Conservation (phyloP, 106 monocot genomes). For the Acanthochlamys bracteata region DNA sequence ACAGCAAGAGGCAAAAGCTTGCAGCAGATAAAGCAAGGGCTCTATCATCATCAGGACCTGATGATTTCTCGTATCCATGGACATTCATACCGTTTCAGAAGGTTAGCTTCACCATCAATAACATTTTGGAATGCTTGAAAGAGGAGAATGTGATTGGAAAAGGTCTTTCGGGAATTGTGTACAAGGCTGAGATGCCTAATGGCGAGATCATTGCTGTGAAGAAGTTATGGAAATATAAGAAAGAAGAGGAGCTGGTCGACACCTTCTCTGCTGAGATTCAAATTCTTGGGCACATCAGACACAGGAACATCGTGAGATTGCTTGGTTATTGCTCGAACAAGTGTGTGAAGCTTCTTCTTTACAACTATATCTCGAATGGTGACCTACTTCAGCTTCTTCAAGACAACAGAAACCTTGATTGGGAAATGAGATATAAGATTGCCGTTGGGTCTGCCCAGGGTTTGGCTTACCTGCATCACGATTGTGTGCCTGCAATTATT, state of each 20-base stretch:
- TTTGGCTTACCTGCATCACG: conserved; percentile 87
- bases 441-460: conserved; percentile 84
- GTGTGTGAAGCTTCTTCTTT: conserved; percentile 45
- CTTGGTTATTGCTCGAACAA: conserved; percentile 63
- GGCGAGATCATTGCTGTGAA: conserved; percentile 67
- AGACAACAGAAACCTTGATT: conserved; percentile 67
- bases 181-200: conserved; percentile 67
- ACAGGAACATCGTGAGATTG: conserved; percentile 66
- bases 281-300: conserved; percentile 59
- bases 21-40: conserved; percentile 23
- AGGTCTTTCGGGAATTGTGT: conserved; percentile 64
- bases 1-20: conserved; percentile 28
- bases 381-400: conserved; percentile 58
- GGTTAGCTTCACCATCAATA: conserved; percentile 45
- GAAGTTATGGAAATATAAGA: conserved; percentile 49
- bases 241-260: conserved; percentile 38
- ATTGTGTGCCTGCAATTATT: conserved; percentile 76
- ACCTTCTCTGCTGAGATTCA: conserved; percentile 56
- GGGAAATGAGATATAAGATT: conserved; percentile 90
- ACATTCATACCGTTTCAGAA: conserved; percentile 65
- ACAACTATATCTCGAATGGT: conserved; percentile 69
- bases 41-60: conserved; percentile 17
- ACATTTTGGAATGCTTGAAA: conserved; percentile 44
- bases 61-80: conserved; percentile 77
- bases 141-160: conserved; percentile 62